These are phyloP conservation scores for Catunica adiposa DNA, from an alignment of 2,329 filamentous ascomycete species.

Conservation along the genomic window DNA sequence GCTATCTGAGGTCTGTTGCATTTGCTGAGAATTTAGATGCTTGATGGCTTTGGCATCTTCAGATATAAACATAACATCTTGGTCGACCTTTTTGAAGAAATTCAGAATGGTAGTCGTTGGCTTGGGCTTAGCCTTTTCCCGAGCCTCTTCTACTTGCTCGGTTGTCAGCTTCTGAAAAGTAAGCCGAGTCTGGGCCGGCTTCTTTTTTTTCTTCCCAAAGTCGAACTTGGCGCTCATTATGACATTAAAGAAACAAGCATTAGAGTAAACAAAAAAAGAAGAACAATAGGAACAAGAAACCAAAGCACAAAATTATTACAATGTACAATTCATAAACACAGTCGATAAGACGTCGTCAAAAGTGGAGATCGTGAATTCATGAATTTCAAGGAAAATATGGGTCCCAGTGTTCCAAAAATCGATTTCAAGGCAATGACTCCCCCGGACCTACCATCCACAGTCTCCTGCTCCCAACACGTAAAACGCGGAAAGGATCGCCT, in stretches of 20 bases:
- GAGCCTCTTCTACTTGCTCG: conserved; percentile 10
- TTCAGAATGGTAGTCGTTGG: conserved; percentile 52
- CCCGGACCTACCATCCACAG: not conserved
- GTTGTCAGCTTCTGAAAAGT: conserved; percentile 12
- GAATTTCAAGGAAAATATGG: not conserved
- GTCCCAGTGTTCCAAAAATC: not conserved
- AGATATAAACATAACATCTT: conserved; percentile 15
- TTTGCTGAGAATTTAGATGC: conserved; percentile 20
- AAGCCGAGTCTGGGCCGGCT: conserved; percentile 12
- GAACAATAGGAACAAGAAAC: not conserved
- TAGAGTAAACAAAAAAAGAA: not conserved
- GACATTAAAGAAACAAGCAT: not conserved
- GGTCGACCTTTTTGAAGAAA: conserved; percentile 56
- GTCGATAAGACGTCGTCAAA: not conserved
- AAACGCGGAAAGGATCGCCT: not conserved
- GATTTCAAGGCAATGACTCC: not conserved
- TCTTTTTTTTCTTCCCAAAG: conserved; percentile 14
- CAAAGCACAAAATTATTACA: too few relatives aligned
- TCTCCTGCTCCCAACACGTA: not conserved
- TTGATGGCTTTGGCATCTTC: conserved; percentile 17
- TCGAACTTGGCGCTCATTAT: conserved; percentile 10
- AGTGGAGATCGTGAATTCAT: not conserved
- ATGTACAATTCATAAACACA: too few relatives aligned
- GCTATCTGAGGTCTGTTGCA: not conserved
- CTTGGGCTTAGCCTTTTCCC: conserved; percentile 23